phyloP scores from a whole-genome alignment of 2,329 filamentous ascomycete genomes.

The Pleurostoma richardsiae region DNA sequence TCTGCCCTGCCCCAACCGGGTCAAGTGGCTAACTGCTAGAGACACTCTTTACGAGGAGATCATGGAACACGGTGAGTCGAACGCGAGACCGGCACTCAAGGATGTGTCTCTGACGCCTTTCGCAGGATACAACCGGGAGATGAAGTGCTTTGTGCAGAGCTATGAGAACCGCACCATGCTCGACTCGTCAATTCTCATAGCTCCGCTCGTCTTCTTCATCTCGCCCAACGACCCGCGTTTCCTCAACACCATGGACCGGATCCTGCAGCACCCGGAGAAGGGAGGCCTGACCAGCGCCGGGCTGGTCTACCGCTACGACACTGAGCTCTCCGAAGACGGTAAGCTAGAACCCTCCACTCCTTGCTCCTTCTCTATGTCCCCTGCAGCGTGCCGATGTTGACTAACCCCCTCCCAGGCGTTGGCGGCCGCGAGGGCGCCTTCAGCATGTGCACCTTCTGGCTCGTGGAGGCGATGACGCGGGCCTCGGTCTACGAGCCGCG shows the following conservation, averaged over 20 bases:
- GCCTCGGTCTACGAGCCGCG: conserved; percentile 61
- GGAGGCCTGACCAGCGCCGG: conserved; percentile 71
- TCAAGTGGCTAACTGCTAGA: conserved; percentile 59
- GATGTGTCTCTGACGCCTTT: too few species aligned
- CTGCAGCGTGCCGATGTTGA: not conserved
- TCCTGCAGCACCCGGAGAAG: conserved; percentile 67
- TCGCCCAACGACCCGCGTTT: conserved; percentile 74
- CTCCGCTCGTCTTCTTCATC: conserved; percentile 76
- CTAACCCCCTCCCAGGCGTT: conserved; percentile 46
- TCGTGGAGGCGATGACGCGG: conserved; percentile 71
- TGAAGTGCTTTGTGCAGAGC: conserved; percentile 69
- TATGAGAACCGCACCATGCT: conserved; percentile 67
- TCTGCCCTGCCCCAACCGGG: conserved; percentile 67
- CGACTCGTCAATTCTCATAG: conserved; percentile 71
- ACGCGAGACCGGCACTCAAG: not conserved
- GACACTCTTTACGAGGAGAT: conserved; percentile 70
- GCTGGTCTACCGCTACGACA: conserved; percentile 72
- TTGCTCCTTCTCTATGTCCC: not conserved
- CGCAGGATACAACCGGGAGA: conserved; percentile 62
- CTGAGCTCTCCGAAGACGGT: conserved; percentile 64
- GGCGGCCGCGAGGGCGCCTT: conserved; percentile 73
- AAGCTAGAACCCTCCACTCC: conserved; percentile 14
- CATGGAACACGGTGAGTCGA: conserved; percentile 58
- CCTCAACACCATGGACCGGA: conserved; percentile 64
- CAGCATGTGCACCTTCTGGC: conserved; percentile 80